Evolutionary conservation across 192 early-diverging fungal species (phyloP), one percentile per base, ranked within the genome.

Genomic region (Kickxella alabastrina): DNA sequence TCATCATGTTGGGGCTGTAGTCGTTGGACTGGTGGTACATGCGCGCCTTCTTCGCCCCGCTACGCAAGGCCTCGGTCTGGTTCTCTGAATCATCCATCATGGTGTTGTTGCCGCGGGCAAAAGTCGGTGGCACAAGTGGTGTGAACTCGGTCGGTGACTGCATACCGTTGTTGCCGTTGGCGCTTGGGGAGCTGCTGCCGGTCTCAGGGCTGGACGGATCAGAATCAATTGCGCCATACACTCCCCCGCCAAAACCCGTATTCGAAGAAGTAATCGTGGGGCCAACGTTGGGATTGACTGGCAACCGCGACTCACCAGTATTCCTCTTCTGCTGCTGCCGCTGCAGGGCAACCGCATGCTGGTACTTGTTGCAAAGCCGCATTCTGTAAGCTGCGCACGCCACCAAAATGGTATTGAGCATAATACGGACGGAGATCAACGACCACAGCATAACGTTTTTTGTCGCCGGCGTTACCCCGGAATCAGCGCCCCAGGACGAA

Each of bases 11-110:
- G 32, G 68, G 65, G 54, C 43, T 58, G 41, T 69, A 61, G 14
- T 76, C 66, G 45, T 69, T 61, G 12, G 66, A 69, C 56, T 76
- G 73, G 53, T 76, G 73, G 48, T 76, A 76, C 66, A 76, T 68
- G 22, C 59, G 54, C 25, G 51, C 58, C 48, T 76, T 76, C 38
- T 76, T 76, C 6, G 43, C 66, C 18, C 73, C 73, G 48, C 73
- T 76, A 9, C 39, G 49, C 15, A 76, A 54, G 6, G 73, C 73
- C 31, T 76, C 57, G 18, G 32, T 12, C 28, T 43, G 38, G 39
- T 15, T 31, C 44, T 37, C 35, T 12, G 22, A 5, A 6, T 15
- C 38, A 36, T 22, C 34, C 6, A 41, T 41, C n/a, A 6, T n/a
- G n/a, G n/a, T n/a, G n/a, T 27, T 44, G 18, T 44, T 24, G 22